Conservation (phyloP, 371 early-diverging fungal genomes). For the Capillidium heterosporum region DNA sequence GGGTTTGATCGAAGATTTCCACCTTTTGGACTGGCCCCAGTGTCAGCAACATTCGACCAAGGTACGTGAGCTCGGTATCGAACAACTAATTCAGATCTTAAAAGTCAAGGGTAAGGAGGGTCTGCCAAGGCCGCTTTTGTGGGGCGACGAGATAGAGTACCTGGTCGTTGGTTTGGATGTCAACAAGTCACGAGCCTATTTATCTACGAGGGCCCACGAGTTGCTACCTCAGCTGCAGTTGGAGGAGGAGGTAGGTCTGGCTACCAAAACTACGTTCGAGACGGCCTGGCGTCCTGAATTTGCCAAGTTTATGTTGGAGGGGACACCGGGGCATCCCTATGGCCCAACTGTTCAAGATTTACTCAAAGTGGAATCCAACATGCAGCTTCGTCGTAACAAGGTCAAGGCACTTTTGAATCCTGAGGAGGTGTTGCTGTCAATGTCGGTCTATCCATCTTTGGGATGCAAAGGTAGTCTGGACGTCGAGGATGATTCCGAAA, state of each 20-base stretch:
- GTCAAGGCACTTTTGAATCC: not conserved
- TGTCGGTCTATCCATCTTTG: not conserved
- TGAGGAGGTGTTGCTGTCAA: not conserved
- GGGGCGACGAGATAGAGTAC: not conserved
- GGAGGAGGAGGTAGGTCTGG: not conserved
- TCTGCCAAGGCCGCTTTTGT: not conserved
- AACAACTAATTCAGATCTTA: too few species aligned
- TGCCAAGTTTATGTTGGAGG: conserved; percentile 1
- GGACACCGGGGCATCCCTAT: not conserved
- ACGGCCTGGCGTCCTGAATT: not conserved
- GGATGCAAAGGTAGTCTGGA: not conserved
- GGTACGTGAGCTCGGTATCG: too few species aligned
- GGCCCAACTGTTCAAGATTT: not conserved
- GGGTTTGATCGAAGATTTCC: too few species aligned
- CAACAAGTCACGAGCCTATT: not conserved
- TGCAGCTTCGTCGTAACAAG: not conserved
- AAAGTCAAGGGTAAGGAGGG: too few species aligned
- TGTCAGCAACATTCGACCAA: too few species aligned
- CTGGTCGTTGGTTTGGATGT: not conserved
- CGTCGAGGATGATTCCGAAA: not conserved
- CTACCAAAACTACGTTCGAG: not conserved
- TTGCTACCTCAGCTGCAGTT: not conserved
- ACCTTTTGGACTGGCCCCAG: too few species aligned
- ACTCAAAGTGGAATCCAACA: not conserved
- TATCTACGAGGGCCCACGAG: not conserved